A percentile compares a stretch with the other conserved stretches of the same genome.
Evolutionary conservation across 2,329 filamentous ascomycete genomes (phyloP).

Genomic region (Hypoxylon sp.): DNA sequence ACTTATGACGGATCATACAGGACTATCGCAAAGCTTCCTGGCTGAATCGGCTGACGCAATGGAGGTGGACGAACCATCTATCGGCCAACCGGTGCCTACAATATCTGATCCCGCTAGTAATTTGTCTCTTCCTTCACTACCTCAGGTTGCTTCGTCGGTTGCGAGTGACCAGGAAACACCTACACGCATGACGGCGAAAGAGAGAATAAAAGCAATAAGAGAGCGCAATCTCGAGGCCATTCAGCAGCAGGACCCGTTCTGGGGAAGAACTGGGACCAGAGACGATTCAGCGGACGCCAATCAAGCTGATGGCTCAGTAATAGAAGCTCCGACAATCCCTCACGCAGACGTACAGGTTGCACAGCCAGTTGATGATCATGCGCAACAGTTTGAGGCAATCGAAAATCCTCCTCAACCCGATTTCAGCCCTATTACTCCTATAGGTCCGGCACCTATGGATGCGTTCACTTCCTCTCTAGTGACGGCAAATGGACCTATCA

Average conservation of each 20-base stretch:
- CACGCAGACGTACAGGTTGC: conserved; percentile 12
- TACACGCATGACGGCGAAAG: conserved; percentile 35
- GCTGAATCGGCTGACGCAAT: conserved; percentile 1
- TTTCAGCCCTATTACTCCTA: conserved; percentile 19
- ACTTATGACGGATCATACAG: conserved; percentile 1
- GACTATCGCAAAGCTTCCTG: conserved; percentile 7
- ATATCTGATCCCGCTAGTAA: neutral
- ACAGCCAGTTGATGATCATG: no score
- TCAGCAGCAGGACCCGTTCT: no score
- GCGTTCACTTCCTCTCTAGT: conserved; percentile 24
- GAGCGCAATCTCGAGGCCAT: no score
- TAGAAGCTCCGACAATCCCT: conserved; percentile 6
- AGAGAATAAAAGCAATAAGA: conserved; percentile 39
- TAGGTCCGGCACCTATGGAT: conserved; percentile 23
- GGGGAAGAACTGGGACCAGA: no score
- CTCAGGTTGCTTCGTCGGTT: conserved; percentile 8
- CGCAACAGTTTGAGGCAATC: no score
- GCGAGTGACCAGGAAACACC: conserved; percentile 37
- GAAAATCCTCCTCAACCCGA: conserved; percentile 7
- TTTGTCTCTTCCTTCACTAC: conserved; percentile 4
- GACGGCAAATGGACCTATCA: conserved; percentile 8
- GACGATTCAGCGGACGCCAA: neutral
- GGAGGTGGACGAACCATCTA: neutral
- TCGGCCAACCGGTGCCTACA: neutral
- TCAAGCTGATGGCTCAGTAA: conserved; percentile 3